Evolutionary conservation across 768 basidiomycete species (phyloP).

Genomic region (Lactifluus subvellereus): DNA sequence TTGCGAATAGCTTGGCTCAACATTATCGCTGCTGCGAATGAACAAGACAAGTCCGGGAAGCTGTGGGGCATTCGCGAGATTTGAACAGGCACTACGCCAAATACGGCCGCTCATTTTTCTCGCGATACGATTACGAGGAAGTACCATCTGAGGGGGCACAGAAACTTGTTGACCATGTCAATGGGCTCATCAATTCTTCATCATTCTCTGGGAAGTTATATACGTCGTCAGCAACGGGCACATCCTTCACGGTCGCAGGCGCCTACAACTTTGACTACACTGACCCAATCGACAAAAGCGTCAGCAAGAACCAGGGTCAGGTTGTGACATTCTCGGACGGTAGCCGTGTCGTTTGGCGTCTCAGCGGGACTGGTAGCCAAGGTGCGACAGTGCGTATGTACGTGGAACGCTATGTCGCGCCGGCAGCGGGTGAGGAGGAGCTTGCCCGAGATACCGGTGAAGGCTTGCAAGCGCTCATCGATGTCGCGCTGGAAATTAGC

Average conservation of each 20-base stretch:
- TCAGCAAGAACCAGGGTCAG: constrained; percentile 94
- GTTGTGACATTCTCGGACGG: constrained; percentile 90
- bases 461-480: constrained; percentile 91
- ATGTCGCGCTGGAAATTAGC: constrained; percentile 83
- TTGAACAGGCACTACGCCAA: constrained; percentile 78
- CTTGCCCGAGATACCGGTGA: constrained; percentile 73
- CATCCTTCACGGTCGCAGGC: constrained; percentile 69
- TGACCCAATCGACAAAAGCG: constrained; percentile 94
- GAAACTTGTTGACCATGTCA: constrained; percentile 73
- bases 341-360: constrained; percentile 88
- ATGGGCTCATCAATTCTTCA: constrained; percentile 58
- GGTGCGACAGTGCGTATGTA: constrained; percentile 97
- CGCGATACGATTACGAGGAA: constrained; percentile 98
- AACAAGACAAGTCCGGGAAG: constrained; percentile 51
- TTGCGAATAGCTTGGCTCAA: constrained; percentile 81
- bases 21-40: constrained; percentile 88
- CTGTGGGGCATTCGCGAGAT: constrained; percentile 89
- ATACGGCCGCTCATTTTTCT: constrained; percentile 98
- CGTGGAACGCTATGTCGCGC: constrained; percentile 83
- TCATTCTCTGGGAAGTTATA: constrained; percentile 66
- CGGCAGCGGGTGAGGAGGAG: constrained; percentile 62
- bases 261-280: constrained; percentile 92
- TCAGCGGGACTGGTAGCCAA: constrained; percentile 93
- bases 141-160: constrained; percentile 88
- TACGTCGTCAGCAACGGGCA: constrained; percentile 57